Conservation (phyloP, 116 monocot species). For the Papilionanthe hybrid region DNA sequence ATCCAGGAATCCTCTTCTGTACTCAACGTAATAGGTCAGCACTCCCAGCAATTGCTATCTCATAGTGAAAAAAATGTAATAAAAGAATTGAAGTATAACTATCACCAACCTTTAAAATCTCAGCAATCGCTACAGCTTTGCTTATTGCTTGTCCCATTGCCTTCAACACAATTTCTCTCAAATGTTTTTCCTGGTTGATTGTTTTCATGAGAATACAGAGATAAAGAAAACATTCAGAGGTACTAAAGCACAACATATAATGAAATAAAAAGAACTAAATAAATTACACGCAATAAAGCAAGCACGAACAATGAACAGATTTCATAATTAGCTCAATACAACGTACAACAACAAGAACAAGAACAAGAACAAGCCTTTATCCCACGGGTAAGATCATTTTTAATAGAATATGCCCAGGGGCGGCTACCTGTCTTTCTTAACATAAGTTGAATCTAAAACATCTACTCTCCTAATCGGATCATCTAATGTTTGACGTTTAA, state of each 20-base stretch:
- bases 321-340: background rate
- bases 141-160: slow-evolving; percentile 98
- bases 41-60: background rate
- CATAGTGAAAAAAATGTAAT: background rate
- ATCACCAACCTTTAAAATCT: slow-evolving; percentile 58
- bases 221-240: background rate
- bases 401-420: no score
- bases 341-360: background rate
- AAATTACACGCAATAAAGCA: background rate
- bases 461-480: no score
- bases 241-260: background rate
- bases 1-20: slow-evolving; percentile 70
- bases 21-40: slow-evolving; percentile 11
- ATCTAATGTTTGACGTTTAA: no score
- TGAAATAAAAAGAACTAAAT: background rate
- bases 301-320: background rate
- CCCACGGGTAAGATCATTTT: no score
- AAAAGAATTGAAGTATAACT: background rate
- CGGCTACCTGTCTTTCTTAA: no score
- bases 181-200: slow-evolving; percentile 57
- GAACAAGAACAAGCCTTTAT: background rate
- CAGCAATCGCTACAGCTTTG: slow-evolving; percentile 80
- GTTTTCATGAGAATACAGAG: background rate
- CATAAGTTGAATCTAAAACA: no score
- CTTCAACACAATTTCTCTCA: slow-evolving; percentile 77